A percentile compares a stretch with the other conserved stretches of the same genome.
phyloP scores from a whole-genome alignment of 805 yeast genomes.

The Yamadazyma akitaensis region DNA sequence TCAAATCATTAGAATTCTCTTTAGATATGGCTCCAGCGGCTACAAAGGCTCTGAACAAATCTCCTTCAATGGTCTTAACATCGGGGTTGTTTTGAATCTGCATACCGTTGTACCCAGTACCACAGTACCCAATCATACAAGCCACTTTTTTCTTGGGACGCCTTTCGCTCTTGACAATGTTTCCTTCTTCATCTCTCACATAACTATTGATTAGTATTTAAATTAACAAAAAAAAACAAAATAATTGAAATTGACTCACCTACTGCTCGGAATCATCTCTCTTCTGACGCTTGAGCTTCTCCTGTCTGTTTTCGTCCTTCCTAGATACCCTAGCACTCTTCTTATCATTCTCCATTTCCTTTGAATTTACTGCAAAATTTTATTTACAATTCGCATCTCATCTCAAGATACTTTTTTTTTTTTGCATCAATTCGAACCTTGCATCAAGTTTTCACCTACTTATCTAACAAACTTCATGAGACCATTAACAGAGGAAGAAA shows the following conservation, averaged over 20 bases:
- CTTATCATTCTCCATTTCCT: slow-evolving; percentile 2
- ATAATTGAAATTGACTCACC: slow-evolving; percentile 42
- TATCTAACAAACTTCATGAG: slow-evolving; percentile 53
- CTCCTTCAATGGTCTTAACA: slow-evolving; percentile 86
- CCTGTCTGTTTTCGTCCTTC: slow-evolving; percentile 10
- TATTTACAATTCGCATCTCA: slow-evolving; percentile 11
- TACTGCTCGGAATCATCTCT: slow-evolving; percentile 41
- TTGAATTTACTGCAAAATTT: slow-evolving; percentile 1
- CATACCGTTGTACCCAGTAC: slow-evolving; percentile 96
- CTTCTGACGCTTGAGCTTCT: slow-evolving; percentile 15
- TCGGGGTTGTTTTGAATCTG: slow-evolving; percentile 79
- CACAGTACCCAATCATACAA: slow-evolving; percentile 88
- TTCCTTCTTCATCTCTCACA: slow-evolving; percentile 54
- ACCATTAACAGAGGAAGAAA: slow-evolving; percentile 94
- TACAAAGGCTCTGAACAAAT: slow-evolving; percentile 75
- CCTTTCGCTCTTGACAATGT: slow-evolving; percentile 56
- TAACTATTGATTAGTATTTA: slow-evolving; percentile 18
- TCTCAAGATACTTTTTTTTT: slow-evolving; percentile 3
- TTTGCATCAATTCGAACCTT: not conserved
- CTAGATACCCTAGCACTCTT: slow-evolving; percentile 1
- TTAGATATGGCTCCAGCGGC: slow-evolving; percentile 85
- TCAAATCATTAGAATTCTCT: slow-evolving; percentile 84
- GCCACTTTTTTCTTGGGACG: slow-evolving; percentile 90
- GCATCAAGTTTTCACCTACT: not conserved
- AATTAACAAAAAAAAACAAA: slow-evolving; percentile 23